phyloP scores from a whole-genome alignment of 2,329 filamentous ascomycete species.

The Verticillium isaacii region DNA sequence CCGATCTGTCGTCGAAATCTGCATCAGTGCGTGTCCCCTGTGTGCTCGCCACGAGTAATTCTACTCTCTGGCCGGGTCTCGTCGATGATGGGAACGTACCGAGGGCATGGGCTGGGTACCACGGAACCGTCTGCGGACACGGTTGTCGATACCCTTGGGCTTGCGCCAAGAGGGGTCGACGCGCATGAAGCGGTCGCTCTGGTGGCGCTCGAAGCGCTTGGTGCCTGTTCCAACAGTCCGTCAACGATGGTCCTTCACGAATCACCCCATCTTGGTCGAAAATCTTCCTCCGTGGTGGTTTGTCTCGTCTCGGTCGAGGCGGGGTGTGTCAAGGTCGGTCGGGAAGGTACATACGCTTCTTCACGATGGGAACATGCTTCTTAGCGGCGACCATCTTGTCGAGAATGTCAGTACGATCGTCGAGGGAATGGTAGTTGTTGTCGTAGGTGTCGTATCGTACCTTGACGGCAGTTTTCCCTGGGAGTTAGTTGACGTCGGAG shows the following conservation, averaged over 20 bases:
- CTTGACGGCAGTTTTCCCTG: slow-evolving; percentile 35
- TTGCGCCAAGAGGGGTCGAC: slow-evolving; percentile 92
- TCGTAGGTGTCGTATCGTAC: slow-evolving; percentile 20
- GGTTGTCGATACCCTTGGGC: slow-evolving; percentile 99
- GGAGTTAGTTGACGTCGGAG: slow-evolving; percentile 10
- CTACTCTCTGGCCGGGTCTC: slow-evolving; percentile 1
- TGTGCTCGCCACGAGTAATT: slow-evolving; percentile 3
- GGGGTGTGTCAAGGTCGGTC: not conserved
- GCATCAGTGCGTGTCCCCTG: not conserved
- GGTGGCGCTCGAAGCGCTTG: slow-evolving; percentile 94
- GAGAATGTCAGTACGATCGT: slow-evolving; percentile 24
- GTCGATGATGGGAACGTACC: slow-evolving; percentile 57
- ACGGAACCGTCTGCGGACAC: slow-evolving; percentile 95
- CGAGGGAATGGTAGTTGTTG: slow-evolving; percentile 7
- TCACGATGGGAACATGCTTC: slow-evolving; percentile 99
- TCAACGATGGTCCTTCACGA: slow-evolving; percentile 29
- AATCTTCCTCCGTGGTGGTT: slow-evolving; percentile 8
- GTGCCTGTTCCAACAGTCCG: slow-evolving; percentile 58
- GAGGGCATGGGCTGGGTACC: slow-evolving; percentile 95
- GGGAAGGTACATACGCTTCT: slow-evolving; percentile 83
- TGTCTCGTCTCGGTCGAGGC: not conserved
- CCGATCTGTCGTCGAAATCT: slow-evolving; percentile 65
- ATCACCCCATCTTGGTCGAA: slow-evolving; percentile 1
- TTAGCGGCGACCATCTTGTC: slow-evolving; percentile 94
- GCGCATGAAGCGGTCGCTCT: slow-evolving; percentile 95